Base-by-base conservation (phyloP, 2,329 filamentous ascomycete species). In the Apiospora hydei region DNA sequence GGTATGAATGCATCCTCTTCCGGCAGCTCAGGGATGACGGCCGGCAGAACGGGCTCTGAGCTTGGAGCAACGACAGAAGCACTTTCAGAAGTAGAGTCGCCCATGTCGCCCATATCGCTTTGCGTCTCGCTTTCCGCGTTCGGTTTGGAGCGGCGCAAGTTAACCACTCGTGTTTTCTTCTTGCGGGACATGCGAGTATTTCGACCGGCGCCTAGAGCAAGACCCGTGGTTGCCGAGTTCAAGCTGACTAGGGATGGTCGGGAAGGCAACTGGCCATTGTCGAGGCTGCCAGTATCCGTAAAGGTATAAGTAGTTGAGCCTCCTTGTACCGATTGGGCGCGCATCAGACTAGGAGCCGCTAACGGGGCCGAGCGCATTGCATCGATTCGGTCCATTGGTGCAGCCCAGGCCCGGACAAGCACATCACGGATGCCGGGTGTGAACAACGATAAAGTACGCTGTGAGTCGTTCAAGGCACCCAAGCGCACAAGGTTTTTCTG, bases 361-460 rank as follows among this genome's bases (percentile, higher is more conserved):
- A 85, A 80, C 11, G 88, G 85, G 11, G 83, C 86, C 81, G 87
- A 80, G 81, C 87, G 69, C 75, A 78, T 76, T 71, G 85, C 79
- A 72, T 96, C 93, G 61, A 87, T 87, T 72, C 91, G 87, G 73
- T 98, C 95, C 69, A 89, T 88, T 47, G 92, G 90, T 53, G 93
- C 93, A 21, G 96, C 94, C 94, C 95, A 98, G 44, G 96, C 96
- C 73, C 96, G 90, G 82, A 97, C 98, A 38, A 98, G 92, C 4
- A 94, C 94, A 81, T 98, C 94, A 70, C 90, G 87, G 72, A 98
- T 96, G n/a, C 92, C 91, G 0, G 96, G 95, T 1, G 96, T 98
- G 80, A 97, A 97, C 0, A 98, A 86, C 5, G 95, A 97, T 46
- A 98, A 84, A 0, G 96, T 98, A 67, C 94, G 91, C 77, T 98